These are phyloP conservation scores for Ceratobasidium sp. DNA, from an alignment of 1,284 basidiomycete species.

Conservation along the genomic window DNA sequence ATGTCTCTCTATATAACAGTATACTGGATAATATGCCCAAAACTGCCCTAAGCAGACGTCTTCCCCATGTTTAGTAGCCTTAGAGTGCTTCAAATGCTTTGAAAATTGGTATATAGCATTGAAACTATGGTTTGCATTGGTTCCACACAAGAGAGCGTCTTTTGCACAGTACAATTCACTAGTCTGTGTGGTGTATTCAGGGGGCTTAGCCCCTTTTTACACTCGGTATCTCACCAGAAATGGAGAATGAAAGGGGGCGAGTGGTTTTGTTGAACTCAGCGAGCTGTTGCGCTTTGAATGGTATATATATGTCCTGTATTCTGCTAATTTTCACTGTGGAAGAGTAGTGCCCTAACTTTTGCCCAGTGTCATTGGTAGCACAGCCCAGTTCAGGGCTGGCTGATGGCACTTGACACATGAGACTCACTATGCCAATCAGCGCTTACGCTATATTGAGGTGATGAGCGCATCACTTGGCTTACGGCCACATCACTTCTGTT, in stretches of 20 bases:
- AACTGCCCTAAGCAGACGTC: no score
- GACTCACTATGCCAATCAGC: no score
- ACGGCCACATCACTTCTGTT: no score
- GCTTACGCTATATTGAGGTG: no score
- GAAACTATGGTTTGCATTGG: background rate
- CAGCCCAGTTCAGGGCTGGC: no score
- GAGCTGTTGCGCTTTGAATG: background rate
- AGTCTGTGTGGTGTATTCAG: background rate
- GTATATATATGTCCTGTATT: background rate
- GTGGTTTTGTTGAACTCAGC: background rate
- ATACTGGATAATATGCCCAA: no score
- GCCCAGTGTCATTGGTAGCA: no score
- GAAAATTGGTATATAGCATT: background rate
- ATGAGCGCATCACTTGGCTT: no score
- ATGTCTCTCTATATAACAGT: no score
- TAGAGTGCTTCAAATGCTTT: background rate
- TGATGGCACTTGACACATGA: no score
- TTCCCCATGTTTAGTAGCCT: background rate
- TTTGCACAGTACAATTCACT: background rate
- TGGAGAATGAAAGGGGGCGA: background rate
- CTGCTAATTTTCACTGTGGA: no score
- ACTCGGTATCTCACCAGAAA: background rate
- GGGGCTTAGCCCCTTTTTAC: background rate
- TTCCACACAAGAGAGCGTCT: background rate
- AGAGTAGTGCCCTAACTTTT: no score